phyloP scores from a whole-genome alignment of 2,329 filamentous ascomycete species.

The Madurella mycetomatis region DNA sequence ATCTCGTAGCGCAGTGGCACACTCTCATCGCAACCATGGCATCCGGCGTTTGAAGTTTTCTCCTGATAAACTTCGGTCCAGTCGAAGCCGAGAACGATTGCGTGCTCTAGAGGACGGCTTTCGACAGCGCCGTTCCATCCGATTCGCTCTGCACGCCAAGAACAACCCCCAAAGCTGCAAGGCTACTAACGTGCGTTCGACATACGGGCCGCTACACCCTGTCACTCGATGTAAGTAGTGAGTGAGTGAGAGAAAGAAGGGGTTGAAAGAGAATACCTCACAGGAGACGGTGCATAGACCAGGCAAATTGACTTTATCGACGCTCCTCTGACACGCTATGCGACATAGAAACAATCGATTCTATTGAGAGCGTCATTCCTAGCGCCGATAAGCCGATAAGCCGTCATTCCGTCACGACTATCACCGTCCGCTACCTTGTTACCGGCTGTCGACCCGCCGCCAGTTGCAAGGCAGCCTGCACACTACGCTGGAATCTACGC shows the following conservation, averaged over 20 bases:
- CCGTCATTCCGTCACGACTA: neutral
- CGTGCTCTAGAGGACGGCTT: constrained; percentile 28
- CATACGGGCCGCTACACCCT: constrained; percentile 4
- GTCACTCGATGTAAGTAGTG: neutral
- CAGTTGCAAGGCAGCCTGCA: neutral
- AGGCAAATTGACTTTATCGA: constrained; percentile 2
- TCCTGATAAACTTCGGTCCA: constrained; percentile 15
- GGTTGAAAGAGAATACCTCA: neutral
- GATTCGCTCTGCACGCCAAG: constrained; percentile 20
- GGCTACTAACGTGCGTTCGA: constrained; percentile 16
- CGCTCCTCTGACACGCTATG: neutral
- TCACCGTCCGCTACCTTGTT: neutral
- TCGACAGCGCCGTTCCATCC: constrained; percentile 8
- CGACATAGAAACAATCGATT: neutral
- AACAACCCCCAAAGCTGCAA: constrained; percentile 12
- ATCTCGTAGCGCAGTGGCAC: neutral
- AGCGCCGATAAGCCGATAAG: neutral
- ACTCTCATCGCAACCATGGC: neutral
- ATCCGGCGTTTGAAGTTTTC: constrained; percentile 2
- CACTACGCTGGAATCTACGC: neutral
- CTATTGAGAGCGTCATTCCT: constrained; percentile 11
- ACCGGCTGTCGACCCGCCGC: neutral
- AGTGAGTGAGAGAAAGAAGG: neutral
- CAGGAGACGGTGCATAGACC: neutral
- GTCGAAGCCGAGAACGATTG: constrained; percentile 20